Percentiles rank a stretch among this genome's conserved stretches.
phyloP scores from a whole-genome alignment of 257 asterid species.

The Nicotiana tomentosiformis region DNA sequence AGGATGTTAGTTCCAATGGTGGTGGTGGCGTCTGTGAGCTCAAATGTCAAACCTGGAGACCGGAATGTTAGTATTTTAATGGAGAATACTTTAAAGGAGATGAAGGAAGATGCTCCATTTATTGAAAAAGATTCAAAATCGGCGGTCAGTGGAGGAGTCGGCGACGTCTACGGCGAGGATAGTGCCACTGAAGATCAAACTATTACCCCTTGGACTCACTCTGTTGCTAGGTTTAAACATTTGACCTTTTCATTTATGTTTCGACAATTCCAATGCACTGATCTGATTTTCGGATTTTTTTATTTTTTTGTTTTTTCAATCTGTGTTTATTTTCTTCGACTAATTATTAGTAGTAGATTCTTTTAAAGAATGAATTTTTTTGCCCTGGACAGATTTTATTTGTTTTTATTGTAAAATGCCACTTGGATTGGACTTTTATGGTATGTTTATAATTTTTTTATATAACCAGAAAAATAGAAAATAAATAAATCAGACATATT shows the following conservation, averaged over 20 bases:
- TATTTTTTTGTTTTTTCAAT: neutral
- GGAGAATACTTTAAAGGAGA: slow-evolving; percentile 50
- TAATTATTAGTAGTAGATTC: neutral
- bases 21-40: slow-evolving; percentile 45
- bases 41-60: slow-evolving; percentile 66
- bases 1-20: slow-evolving; percentile 37
- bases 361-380: neutral
- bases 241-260: neutral
- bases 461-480: neutral
- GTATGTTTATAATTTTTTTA: neutral
- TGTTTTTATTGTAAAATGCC: neutral
- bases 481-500: neutral
- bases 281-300: neutral
- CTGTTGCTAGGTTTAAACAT: slow-evolving; percentile 56
- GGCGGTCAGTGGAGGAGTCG: slow-evolving; percentile 61
- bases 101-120: slow-evolving; percentile 22
- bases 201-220: slow-evolving; percentile 67
- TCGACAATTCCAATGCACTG: slow-evolving; percentile 27
- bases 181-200: slow-evolving; percentile 70
- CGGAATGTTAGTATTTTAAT: slow-evolving; percentile 46
- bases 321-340: neutral
- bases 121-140: slow-evolving; percentile 25
- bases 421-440: neutral
- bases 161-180: slow-evolving; percentile 77
- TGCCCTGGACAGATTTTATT: neutral